A percentile compares a stretch with the other conserved stretches of the same genome.
phyloP scores from a whole-genome alignment of 2,329 filamentous ascomycete genomes.

The Fusarium buharicum region DNA sequence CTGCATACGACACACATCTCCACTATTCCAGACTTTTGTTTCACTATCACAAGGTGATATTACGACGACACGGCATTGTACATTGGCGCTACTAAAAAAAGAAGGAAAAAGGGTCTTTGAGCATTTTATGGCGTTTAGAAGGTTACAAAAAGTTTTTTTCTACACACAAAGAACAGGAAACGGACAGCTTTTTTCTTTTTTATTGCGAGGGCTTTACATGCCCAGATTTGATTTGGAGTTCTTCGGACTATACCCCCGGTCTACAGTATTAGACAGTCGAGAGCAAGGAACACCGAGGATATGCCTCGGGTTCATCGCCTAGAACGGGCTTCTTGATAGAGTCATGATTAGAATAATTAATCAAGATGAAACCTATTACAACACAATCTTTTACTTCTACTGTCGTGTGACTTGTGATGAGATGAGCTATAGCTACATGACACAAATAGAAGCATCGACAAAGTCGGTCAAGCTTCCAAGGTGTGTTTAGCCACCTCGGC shows the following conservation, averaged over 20 bases:
- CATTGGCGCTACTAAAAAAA: conserved; percentile 39
- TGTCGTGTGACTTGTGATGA: not conserved
- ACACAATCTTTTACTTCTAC: not conserved
- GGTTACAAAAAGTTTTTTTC: conserved; percentile 28
- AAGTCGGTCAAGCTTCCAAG: not conserved
- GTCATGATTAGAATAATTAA: conserved; percentile 41
- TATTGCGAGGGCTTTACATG: not conserved
- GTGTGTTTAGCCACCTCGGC: conserved; percentile 2
- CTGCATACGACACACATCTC: conserved; percentile 37
- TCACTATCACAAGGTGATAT: conserved; percentile 29
- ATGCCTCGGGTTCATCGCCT: conserved; percentile 38
- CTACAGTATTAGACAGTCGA: conserved; percentile 45
- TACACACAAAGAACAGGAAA: conserved; percentile 23
- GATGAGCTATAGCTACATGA: not conserved
- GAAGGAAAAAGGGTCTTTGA: conserved; percentile 29
- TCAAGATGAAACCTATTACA: conserved; percentile 28
- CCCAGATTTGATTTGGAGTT: conserved; percentile 40
- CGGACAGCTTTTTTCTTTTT: conserved; percentile 17
- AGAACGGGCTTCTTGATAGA: conserved; percentile 48
- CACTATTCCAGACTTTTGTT: conserved; percentile 34
- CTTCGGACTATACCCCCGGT: conserved; percentile 47
- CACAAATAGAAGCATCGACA: not conserved
- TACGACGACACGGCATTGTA: conserved; percentile 43
- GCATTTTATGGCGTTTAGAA: conserved; percentile 46
- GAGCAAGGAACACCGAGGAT: conserved; percentile 37